Evolutionary conservation across 2,329 filamentous ascomycete genomes (phyloP), one percentile per base, ranked within the genome.

Genomic region (Aspergillus aculeatinus): DNA sequence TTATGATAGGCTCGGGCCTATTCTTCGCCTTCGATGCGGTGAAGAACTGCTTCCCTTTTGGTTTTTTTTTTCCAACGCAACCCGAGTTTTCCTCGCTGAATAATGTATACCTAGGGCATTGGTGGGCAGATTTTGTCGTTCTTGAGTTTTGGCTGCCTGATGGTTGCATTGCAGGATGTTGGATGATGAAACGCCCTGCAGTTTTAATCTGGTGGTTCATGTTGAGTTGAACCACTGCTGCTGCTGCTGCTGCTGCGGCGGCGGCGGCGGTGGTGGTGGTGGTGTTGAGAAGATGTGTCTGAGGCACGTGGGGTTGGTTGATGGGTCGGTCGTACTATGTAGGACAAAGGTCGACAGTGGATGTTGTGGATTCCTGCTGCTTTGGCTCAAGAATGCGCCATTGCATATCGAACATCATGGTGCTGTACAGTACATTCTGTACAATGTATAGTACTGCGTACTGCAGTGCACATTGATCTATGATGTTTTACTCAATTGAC

Each of bases 1-100:
- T 65, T 55, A 52, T 57, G 55, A 67, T 68, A 63, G 64, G 64
- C 61, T 64, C 42, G 55, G 48, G 48, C 58, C 48, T 27, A 55
- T 16, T 31, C 25, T 50, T 64, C 55, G 65, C 70, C 70, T 63
- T 67, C 63, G 70, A 67, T 72, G 69, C 67, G 68, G 71, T 71
- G 68, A 68, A 67, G 67, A 67, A 68, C 61, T 62, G 61, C 25
- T 52, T 51, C 25, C 42, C n/a, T 53, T 48, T 59, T 23, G 23
- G 23, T 23, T 23, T 23, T 23, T 23, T 23, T 47, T 31, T 29
- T 29, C 27, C 27, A 29, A 49, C 33, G 52, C 25, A 58, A 60
- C 55, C 60, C 65, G 62, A 63, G 59, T 48, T 55, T 60, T 35
- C 33, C 48, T 61, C 51, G 54, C 56, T 51, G 63, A 50, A 57